phyloP scores from a whole-genome alignment of 176 grass and related monocot genomes.

The Musa schizocarpa region DNA sequence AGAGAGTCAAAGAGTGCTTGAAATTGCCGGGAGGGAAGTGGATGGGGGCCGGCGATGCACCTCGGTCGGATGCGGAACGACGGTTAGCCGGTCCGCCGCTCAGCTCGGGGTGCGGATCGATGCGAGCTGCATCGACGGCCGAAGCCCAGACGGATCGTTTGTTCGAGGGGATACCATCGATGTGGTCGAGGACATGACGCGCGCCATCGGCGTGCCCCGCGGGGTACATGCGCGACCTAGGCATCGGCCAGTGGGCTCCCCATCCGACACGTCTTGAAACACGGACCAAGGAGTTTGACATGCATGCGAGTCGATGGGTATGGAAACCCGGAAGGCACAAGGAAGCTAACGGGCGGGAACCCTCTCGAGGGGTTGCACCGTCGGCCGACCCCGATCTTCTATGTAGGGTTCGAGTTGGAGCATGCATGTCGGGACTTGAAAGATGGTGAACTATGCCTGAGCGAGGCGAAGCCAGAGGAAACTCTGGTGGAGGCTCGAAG shows the following conservation, averaged over 20 bases:
- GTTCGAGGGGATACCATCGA: too few species aligned
- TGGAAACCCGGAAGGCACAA: too few species aligned
- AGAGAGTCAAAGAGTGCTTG: constrained; percentile 86
- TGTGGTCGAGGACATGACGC: too few species aligned
- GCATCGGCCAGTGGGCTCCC: constrained; percentile 31
- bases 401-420: constrained; percentile 40
- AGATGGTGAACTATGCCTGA: constrained; percentile 87
- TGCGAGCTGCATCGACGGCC: too few species aligned
- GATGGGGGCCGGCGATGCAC: constrained; percentile 51
- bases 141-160: too few species aligned
- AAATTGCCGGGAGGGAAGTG: constrained; percentile 69
- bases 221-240: too few species aligned
- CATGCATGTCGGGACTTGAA: constrained; percentile 50
- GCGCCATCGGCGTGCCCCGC: too few species aligned
- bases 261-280: constrained; percentile 65
- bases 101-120: too few species aligned
- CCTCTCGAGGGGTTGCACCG: too few species aligned
- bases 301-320: too few species aligned
- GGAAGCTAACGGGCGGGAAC: too few species aligned
- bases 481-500: constrained; percentile 81
- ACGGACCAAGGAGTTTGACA: constrained; percentile 65
- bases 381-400: constrained; percentile 20
- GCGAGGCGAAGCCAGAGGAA: constrained; percentile 50
- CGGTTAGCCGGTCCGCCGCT: too few species aligned
- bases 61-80: not conserved